A percentile compares a stretch with the other conserved stretches of the same genome.
Evolutionary conservation across 768 basidiomycete species (phyloP).

Genomic region (Sporobolomyces roseus): DNA sequence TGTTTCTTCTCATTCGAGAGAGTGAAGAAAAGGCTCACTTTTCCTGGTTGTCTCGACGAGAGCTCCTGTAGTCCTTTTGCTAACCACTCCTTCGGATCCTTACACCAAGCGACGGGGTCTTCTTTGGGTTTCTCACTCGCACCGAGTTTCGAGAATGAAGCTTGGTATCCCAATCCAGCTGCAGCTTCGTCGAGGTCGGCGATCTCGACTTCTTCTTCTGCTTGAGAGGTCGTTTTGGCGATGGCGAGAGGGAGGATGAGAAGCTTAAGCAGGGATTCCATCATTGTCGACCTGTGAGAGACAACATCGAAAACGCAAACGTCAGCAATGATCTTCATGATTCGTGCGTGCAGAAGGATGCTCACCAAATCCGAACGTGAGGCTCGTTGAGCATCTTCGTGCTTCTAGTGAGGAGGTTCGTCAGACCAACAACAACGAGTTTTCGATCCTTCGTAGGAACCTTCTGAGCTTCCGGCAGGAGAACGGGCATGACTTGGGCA

Average conservation of each 20-base stretch:
- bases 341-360: constrained; percentile 5
- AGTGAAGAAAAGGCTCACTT: constrained; percentile 26
- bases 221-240: constrained; percentile 49
- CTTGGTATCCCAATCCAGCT: constrained; percentile 67
- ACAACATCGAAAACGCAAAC: too few relatives aligned
- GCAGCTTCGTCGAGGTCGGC: constrained; percentile 82
- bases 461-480: constrained; percentile 75
- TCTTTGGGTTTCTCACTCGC: constrained; percentile 58
- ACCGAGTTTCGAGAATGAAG: constrained; percentile 84
- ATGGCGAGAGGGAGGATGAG: constrained; percentile 72
- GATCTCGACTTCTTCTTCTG: constrained; percentile 55
- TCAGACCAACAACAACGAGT: constrained; percentile 72
- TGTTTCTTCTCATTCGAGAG: neutral
- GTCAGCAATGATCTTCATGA: too few relatives aligned
- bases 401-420: constrained; percentile 72
- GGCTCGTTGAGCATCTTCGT: constrained; percentile 65
- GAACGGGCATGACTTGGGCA: constrained; percentile 69
- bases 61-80: constrained; percentile 32
- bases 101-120: constrained; percentile 56
- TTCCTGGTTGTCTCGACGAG: constrained; percentile 35
- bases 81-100: constrained; percentile 47
- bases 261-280: constrained; percentile 68
- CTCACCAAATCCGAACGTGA: constrained; percentile 62
- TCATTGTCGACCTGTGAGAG: constrained; percentile 60
- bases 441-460: constrained; percentile 80